phyloP scores from a whole-genome alignment of 2,329 filamentous ascomycete species.

The Hypoxylon rubiginosum region DNA sequence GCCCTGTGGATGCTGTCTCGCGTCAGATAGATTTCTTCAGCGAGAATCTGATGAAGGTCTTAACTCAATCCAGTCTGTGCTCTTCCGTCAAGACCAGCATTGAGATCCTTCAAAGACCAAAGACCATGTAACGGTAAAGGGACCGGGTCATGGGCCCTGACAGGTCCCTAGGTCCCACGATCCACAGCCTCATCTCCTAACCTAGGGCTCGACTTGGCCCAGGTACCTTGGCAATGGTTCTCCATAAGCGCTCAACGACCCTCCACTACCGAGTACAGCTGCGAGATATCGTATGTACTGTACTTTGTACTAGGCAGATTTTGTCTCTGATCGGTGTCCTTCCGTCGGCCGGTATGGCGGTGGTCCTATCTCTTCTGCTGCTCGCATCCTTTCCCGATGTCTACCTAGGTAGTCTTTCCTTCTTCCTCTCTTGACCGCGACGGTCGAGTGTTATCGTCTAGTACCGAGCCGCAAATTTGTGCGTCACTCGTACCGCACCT shows the following conservation, averaged over 20 bases:
- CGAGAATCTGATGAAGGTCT: conserved; percentile 33
- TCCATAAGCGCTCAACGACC: conserved; percentile 28
- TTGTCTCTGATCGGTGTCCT: conserved; percentile 20
- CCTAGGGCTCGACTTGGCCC: conserved; percentile 8
- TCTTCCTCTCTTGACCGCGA: conserved; percentile 19
- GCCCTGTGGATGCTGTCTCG: conserved; percentile 1
- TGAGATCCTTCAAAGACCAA: conserved; percentile 25
- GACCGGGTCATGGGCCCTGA: conserved; percentile 18
- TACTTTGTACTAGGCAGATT: conserved; percentile 30
- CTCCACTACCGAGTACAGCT: conserved; percentile 18
- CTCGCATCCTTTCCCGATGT: conserved; percentile 28
- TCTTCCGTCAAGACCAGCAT: conserved; percentile 24
- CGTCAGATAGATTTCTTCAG: conserved; percentile 12
- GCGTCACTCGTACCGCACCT: conserved; percentile 19
- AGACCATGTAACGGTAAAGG: conserved; percentile 8
- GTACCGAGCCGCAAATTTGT: conserved; percentile 22
- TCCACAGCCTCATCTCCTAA: conserved; percentile 38
- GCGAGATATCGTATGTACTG: conserved; percentile 25
- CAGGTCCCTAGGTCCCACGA: conserved; percentile 28
- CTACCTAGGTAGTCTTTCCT: conserved; percentile 23
- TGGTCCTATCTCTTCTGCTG: conserved; percentile 20
- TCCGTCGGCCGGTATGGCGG: conserved; percentile 17
- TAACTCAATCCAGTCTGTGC: conserved; percentile 16
- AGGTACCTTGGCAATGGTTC: conserved; percentile 22
- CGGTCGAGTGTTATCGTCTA: conserved; percentile 29